Conservation (phyloP, 1,284 basidiomycete species). For the Ustanciosporium gigantosporum region DNA sequence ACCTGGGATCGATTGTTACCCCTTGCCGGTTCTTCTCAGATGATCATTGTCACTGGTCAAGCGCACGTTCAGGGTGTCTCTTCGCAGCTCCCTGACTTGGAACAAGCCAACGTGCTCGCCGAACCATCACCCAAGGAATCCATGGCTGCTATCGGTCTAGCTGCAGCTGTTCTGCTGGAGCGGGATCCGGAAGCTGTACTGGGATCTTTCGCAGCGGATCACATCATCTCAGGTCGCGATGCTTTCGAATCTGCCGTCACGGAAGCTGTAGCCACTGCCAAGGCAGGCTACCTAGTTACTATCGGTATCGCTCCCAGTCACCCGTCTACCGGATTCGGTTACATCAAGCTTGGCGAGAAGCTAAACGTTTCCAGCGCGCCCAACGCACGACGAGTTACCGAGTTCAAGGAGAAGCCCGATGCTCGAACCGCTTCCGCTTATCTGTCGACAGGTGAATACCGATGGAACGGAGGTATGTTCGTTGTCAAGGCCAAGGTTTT, state of each 20-base stretch:
- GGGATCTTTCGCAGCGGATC: constrained; percentile 60
- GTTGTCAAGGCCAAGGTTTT: constrained; percentile 58
- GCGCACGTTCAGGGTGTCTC: constrained; percentile 50
- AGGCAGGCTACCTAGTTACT: constrained; percentile 58
- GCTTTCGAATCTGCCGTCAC: constrained; percentile 58
- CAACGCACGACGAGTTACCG: constrained; percentile 56
- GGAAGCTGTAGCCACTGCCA: constrained; percentile 57
- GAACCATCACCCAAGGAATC: constrained; percentile 58
- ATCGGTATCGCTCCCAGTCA: constrained; percentile 60
- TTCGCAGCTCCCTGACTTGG: constrained; percentile 49
- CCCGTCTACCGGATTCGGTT: constrained; percentile 60
- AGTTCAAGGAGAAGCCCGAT: constrained; percentile 62
- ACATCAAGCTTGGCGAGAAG: constrained; percentile 59
- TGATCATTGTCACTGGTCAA: constrained; percentile 57
- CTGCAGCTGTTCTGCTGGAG: constrained; percentile 54
- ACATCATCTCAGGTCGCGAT: constrained; percentile 59
- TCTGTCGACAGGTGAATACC: constrained; percentile 57
- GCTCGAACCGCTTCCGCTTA: constrained; percentile 58
- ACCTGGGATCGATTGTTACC: constrained; percentile 58
- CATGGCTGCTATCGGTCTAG: constrained; percentile 59
- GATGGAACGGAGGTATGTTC: constrained; percentile 62
- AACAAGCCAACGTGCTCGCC: constrained; percentile 48
- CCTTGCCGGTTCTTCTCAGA: constrained; percentile 41
- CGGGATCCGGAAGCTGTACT: constrained; percentile 58
- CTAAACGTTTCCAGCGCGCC: constrained; percentile 47